These are phyloP conservation scores for Dictyophora rubrovolvata DNA, from an alignment of 768 basidiomycete genomes.

Conservation along the genomic window DNA sequence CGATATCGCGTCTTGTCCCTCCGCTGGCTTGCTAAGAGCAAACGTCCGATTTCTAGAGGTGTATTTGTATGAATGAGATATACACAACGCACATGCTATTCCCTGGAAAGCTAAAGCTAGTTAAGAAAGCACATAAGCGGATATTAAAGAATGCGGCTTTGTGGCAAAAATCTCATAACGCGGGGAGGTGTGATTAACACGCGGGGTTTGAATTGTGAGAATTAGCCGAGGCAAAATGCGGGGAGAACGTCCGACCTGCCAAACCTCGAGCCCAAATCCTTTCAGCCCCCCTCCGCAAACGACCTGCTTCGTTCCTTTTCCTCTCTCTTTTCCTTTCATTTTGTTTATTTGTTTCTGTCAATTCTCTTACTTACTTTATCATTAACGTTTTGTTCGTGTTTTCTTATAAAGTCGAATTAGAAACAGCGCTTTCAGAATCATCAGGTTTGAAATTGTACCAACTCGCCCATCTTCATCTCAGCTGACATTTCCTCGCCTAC, in stretches of 20 bases:
- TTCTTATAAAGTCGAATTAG: background rate
- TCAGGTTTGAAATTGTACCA: background rate
- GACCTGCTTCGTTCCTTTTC: background rate
- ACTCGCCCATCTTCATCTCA: background rate
- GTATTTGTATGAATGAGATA: too few species aligned
- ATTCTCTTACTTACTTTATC: background rate
- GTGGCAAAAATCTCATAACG: background rate
- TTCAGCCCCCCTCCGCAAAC: background rate
- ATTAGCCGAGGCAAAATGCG: constrained; percentile 3
- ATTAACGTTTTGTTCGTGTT: background rate
- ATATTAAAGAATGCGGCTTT: constrained; percentile 1
- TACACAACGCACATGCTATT: too few species aligned
- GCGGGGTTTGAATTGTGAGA: constrained; percentile 6
- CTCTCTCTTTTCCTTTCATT: background rate
- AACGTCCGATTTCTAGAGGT: background rate
- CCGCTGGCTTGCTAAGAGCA: too few species aligned
- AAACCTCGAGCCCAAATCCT: background rate
- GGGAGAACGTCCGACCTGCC: background rate
- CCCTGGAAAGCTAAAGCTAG: background rate
- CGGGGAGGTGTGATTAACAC: background rate
- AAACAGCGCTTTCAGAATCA: constrained; percentile 2
- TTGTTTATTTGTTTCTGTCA: background rate
- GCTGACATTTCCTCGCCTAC: background rate
- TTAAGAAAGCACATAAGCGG: background rate
- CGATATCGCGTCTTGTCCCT: background rate